Conservation (phyloP, 2,329 filamentous ascomycete genomes). For the Fusarium redolens region DNA sequence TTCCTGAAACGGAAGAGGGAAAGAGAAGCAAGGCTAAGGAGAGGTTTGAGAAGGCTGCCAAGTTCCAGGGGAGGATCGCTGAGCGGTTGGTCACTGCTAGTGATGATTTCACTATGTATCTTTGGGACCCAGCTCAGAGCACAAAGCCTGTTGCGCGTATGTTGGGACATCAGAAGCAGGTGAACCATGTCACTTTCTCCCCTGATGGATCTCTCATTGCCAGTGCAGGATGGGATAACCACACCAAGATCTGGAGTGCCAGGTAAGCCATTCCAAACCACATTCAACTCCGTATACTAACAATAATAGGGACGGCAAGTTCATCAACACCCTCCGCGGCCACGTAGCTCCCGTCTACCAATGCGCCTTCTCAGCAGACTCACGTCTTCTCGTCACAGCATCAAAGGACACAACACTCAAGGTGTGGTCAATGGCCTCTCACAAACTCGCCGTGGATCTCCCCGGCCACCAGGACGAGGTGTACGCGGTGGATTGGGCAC, state of each 20-base stretch:
- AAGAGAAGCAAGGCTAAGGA: constrained; percentile 80
- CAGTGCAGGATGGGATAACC: constrained; percentile 92
- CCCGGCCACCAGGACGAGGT: constrained; percentile 94
- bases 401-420: constrained; percentile 95
- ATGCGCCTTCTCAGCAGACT: constrained; percentile 92
- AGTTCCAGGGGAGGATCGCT: constrained; percentile 77
- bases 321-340: constrained; percentile 87
- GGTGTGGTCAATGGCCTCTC: constrained; percentile 90
- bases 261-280: constrained; percentile 57
- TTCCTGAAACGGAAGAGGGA: constrained; percentile 75
- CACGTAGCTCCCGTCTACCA: constrained; percentile 94
- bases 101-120: constrained; percentile 95
- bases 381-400: constrained; percentile 84
- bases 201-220: constrained; percentile 90
- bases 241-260: constrained; percentile 91
- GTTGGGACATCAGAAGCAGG: constrained; percentile 95
- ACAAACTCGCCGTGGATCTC: constrained; percentile 82
- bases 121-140: constrained; percentile 85
- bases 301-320: constrained; percentile 70
- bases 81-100: constrained; percentile 91
- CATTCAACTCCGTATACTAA: constrained; percentile 23
- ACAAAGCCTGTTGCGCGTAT: constrained; percentile 89
- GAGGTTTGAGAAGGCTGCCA: constrained; percentile 87
- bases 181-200: constrained; percentile 95
- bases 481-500: constrained; percentile 94